Evolutionary conservation across 768 basidiomycete genomes (phyloP).

Genomic region (Flagelloscypha sp.): DNA sequence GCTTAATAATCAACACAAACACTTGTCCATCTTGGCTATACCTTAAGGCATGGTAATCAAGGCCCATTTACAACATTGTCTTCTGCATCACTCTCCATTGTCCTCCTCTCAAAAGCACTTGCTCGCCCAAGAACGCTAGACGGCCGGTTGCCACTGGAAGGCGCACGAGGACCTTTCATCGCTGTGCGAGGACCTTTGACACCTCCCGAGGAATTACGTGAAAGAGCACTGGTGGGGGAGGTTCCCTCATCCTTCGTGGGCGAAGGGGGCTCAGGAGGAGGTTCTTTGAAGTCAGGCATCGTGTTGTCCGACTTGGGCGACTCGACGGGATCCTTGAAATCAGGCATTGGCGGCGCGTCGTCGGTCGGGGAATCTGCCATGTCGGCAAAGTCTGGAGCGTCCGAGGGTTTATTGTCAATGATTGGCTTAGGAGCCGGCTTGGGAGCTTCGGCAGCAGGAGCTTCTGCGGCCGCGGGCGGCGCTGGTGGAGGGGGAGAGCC

Average conservation of each 20-base stretch:
- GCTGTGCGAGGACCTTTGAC: slow-evolving; percentile 44
- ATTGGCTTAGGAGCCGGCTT: slow-evolving; percentile 21
- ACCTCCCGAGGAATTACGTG: slow-evolving; percentile 38
- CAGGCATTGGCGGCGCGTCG: too few species aligned
- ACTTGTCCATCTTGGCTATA: too few species aligned
- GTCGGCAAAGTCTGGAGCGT: too few species aligned
- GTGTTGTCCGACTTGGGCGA: slow-evolving; percentile 16
- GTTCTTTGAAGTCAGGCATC: slow-evolving; percentile 59
- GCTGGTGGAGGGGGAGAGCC: slow-evolving; percentile 12
- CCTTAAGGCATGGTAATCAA: too few species aligned
- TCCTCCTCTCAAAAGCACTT: slow-evolving; percentile 57
- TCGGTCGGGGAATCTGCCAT: too few species aligned
- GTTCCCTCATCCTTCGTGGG: slow-evolving; percentile 19
- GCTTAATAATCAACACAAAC: too few species aligned
- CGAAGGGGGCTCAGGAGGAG: slow-evolving; percentile 47
- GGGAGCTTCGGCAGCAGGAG: slow-evolving; percentile 1
- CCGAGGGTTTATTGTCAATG: slow-evolving; percentile 24
- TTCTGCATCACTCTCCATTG: slow-evolving; percentile 80
- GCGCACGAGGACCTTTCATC: slow-evolving; percentile 38
- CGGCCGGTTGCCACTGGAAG: slow-evolving; percentile 30
- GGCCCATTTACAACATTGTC: slow-evolving; percentile 64
- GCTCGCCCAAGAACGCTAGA: slow-evolving; percentile 43
- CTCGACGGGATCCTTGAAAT: slow-evolving; percentile 2
- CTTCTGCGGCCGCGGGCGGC: slow-evolving; percentile 5
- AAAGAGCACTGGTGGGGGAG: slow-evolving; percentile 28